A percentile compares a stretch with the other conserved stretches of the same genome.
Conservation (phyloP, 2,329 filamentous ascomycete species). For the Phyllosticta capitalensis region DNA sequence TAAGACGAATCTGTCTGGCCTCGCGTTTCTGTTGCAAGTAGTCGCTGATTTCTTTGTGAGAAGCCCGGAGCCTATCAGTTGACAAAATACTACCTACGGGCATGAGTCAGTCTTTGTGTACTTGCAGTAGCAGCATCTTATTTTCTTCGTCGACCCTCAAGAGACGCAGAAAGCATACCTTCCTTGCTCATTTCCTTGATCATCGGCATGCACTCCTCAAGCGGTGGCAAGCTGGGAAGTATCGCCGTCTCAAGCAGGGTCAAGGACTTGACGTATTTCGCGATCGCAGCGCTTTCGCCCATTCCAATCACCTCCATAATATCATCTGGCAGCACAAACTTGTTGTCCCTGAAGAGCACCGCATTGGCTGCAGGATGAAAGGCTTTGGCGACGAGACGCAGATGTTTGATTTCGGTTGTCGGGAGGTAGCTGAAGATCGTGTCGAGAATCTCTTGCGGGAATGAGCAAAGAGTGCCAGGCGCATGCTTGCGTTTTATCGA, state of each 20-base stretch:
- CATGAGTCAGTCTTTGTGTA: too few relatives aligned
- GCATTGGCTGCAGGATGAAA: background rate
- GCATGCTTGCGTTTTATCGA: background rate
- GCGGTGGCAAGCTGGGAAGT: background rate
- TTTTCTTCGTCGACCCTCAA: too few relatives aligned
- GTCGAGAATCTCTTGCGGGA: background rate
- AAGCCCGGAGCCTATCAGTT: too few relatives aligned
- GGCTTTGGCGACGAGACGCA: background rate
- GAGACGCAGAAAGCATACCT: too few relatives aligned
- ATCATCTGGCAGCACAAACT: background rate
- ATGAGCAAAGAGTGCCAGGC: background rate
- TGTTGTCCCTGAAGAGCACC: background rate
- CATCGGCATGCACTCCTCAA: background rate
- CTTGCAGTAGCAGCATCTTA: too few relatives aligned
- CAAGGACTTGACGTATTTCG: background rate
- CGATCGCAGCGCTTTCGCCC: background rate
- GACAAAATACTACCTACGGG: too few relatives aligned
- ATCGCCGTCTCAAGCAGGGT: background rate
- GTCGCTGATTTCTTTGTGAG: too few relatives aligned
- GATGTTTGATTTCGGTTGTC: background rate
- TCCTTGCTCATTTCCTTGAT: too few relatives aligned
- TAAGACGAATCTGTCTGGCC: too few relatives aligned
- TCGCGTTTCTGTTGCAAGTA: too few relatives aligned
- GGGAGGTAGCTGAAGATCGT: background rate
- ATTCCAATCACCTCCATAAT: background rate